Evolutionary conservation across 495 filamentous ascomycete genomes (phyloP), one percentile per base, ranked within the genome.

Genomic region (Penicillium antarcticum): DNA sequence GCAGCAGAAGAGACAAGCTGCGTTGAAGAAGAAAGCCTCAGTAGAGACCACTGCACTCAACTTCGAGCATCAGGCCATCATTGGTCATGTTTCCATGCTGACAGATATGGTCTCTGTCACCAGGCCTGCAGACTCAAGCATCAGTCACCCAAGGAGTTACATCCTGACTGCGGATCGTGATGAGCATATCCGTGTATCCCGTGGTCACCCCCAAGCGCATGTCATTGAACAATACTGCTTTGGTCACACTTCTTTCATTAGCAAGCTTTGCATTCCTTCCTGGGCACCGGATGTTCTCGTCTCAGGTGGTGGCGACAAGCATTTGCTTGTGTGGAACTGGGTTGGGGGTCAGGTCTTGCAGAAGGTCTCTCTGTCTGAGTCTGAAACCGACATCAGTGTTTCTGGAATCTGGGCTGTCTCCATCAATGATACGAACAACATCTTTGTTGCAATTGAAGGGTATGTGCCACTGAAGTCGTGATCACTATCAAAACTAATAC

Each of bases 31-130:
- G 29, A 78, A 78, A 51, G 45, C 65, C 6, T 31, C 55, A 2
- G 63, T 70, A 14, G 74, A 81, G 56, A 65, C 74, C 42, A 59
- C 70, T 42, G 58, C 62, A 46, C 69, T 79, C 3, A 67, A 69
- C 8, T 94, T 95, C 67, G 83, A 87, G 48, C 83, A 87, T 58
- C 76, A 84, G 32, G 73, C 91, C 1, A 73, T 97, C 18, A 83
- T 97, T 0, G 94, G 94, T 12, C 94, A 98, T 72, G 92, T 97
- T 7, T 97, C 94, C 0, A 84, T 96, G 80, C 81, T 98, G 21
- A 92, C 90, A 0, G 86, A 91, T 59, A 55, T 97, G 31, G 57
- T 69, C 3, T 74, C 81, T 21, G 81, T 78, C 4, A 64, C 68
- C 17, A 46, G 70, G 33, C 53, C 58, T 34, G 49, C 47, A 21